phyloP scores from a whole-genome alignment of 2,329 filamentous ascomycete genomes.

The Leptosphaerulina australis region DNA sequence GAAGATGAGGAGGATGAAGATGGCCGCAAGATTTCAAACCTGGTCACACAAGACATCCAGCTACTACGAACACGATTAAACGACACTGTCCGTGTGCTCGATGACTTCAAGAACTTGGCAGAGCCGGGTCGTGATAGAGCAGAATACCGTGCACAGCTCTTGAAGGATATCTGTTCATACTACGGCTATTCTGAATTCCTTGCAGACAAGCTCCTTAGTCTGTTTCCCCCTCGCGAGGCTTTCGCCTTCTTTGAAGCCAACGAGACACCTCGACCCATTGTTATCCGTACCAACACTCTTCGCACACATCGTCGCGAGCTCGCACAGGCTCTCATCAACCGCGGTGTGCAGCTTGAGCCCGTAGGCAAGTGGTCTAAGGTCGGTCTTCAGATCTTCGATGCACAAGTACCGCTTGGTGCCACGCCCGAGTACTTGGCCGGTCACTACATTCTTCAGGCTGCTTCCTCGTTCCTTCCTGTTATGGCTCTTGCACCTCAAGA shows the following conservation, averaged over 20 bases:
- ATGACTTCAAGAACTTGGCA: slow-evolving; percentile 81
- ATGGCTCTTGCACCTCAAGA: slow-evolving; percentile 97
- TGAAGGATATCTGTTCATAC: slow-evolving; percentile 93
- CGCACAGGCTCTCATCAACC: slow-evolving; percentile 91
- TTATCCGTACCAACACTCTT: slow-evolving; percentile 96
- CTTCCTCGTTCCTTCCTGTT: slow-evolving; percentile 93
- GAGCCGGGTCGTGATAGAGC: slow-evolving; percentile 81
- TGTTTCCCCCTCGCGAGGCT: slow-evolving; percentile 91
- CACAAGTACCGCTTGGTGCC: slow-evolving; percentile 83
- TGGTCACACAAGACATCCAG: slow-evolving; percentile 84
- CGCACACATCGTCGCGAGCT: slow-evolving; percentile 78
- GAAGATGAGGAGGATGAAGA: slow-evolving; percentile 65
- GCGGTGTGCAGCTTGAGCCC: slow-evolving; percentile 92
- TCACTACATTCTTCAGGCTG: slow-evolving; percentile 97
- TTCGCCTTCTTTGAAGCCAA: slow-evolving; percentile 99
- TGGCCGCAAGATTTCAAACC: slow-evolving; percentile 61
- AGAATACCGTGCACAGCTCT: slow-evolving; percentile 84
- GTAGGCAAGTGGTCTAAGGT: slow-evolving; percentile 99
- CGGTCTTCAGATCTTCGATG: slow-evolving; percentile 94
- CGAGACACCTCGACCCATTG: slow-evolving; percentile 89
- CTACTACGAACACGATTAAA: slow-evolving; percentile 87
- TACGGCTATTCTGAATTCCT: slow-evolving; percentile 95
- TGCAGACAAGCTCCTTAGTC: slow-evolving; percentile 92
- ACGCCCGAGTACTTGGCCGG: slow-evolving; percentile 97
- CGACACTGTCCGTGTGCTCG: slow-evolving; percentile 88